phyloP scores from a whole-genome alignment of 2,329 filamentous ascomycete species.

The Calonectria crousiana region DNA sequence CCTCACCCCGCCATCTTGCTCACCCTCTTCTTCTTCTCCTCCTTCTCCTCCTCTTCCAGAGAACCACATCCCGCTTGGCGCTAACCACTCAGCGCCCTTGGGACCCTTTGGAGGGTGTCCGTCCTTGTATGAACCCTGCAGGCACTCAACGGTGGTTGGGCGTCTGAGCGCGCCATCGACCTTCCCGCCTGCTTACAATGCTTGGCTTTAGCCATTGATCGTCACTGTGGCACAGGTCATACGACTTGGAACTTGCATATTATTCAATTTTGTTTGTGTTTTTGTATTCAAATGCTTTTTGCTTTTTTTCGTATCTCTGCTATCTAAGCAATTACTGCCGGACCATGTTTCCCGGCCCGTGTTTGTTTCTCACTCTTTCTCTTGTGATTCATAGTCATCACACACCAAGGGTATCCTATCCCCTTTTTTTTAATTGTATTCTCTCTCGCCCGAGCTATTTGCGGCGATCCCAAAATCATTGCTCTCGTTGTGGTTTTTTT shows the following conservation, averaged over 20 bases:
- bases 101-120: neutral
- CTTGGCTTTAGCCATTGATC: conserved; percentile 1
- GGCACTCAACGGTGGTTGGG: neutral
- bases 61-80: neutral
- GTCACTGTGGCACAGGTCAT: conserved; percentile 28
- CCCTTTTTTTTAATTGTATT: conserved; percentile 11
- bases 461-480: conserved; percentile 20
- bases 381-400: neutral
- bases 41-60: neutral
- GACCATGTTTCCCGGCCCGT: neutral
- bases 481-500: conserved; percentile 29
- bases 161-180: neutral
- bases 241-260: conserved; percentile 12
- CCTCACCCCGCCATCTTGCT: conserved; percentile 1
- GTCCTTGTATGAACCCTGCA: neutral
- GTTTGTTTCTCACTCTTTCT: neutral
- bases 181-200: neutral
- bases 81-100: neutral
- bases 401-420: neutral
- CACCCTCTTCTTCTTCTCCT: neutral
- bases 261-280: conserved; percentile 17
- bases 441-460: conserved; percentile 20
- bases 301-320: neutral
- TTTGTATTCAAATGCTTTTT: conserved; percentile 23
- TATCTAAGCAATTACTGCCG: neutral